Evolutionary conservation across 2,329 filamentous ascomycete species (phyloP).

Genomic region (Paecilomyces dactylethromorphus): DNA sequence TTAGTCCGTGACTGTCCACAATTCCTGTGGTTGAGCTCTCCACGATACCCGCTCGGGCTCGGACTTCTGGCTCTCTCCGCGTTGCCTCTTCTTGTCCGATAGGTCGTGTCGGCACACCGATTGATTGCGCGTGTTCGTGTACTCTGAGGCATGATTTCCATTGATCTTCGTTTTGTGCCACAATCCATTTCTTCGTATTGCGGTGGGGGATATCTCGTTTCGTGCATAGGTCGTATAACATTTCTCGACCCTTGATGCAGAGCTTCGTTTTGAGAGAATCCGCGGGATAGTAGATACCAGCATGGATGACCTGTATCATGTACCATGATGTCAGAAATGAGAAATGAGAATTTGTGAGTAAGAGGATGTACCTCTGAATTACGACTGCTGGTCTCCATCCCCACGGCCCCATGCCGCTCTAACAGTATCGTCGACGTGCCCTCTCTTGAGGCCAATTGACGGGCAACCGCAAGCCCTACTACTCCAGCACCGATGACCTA

Average conservation of each 20-base stretch:
- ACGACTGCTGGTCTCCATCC: conserved; percentile 80
- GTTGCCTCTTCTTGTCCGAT: conserved; percentile 57
- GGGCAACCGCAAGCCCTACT: conserved; percentile 73
- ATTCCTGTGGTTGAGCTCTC: conserved; percentile 85
- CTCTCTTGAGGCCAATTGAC: conserved; percentile 58
- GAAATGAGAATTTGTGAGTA: background rate
- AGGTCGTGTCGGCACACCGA: conserved; percentile 67
- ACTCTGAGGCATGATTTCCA: conserved; percentile 50
- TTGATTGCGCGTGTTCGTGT: conserved; percentile 46
- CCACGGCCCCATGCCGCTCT: conserved; percentile 68
- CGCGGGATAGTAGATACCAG: conserved; percentile 81
- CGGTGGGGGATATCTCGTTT: conserved; percentile 61
- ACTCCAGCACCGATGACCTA: conserved; percentile 63
- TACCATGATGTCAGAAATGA: background rate
- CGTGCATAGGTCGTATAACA: conserved; percentile 74
- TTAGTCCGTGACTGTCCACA: conserved; percentile 76
- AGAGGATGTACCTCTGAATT: conserved; percentile 65
- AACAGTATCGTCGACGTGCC: conserved; percentile 66
- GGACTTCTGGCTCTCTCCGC: conserved; percentile 66
- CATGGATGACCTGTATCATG: conserved; percentile 69
- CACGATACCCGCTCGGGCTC: conserved; percentile 65
- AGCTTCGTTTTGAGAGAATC: conserved; percentile 73
- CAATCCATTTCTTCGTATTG: conserved; percentile 87
- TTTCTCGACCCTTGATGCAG: conserved; percentile 68
- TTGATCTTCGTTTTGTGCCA: conserved; percentile 73